These are phyloP conservation scores for Lepidium aucheri DNA, from an alignment of 345 rosid genomes.

Conservation along the genomic window DNA sequence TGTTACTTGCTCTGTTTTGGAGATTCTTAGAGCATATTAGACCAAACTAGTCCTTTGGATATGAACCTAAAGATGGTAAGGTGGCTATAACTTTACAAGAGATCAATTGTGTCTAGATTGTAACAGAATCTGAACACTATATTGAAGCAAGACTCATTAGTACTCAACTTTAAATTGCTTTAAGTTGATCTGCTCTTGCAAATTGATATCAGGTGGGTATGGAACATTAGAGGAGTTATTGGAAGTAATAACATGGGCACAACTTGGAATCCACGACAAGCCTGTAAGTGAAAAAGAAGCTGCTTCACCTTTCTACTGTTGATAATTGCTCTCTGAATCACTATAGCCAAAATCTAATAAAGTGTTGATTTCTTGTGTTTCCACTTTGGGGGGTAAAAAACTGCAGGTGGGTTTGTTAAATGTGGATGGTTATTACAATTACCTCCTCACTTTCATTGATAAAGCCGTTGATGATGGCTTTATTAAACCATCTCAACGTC, in stretches of 20 bases:
- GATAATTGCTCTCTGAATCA: conserved; percentile 1
- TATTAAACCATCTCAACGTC: conserved; percentile 75
- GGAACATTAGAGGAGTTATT: conserved; percentile 86
- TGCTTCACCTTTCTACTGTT: conserved; percentile 11
- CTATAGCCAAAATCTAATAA: not conserved
- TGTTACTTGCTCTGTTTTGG: not conserved
- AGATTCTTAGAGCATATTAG: not conserved
- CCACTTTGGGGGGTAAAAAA: not conserved
- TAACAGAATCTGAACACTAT: too few species aligned
- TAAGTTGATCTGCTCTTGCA: not conserved
- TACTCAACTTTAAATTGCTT: not conserved
- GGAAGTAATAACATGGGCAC: conserved; percentile 94
- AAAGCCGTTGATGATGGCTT: conserved; percentile 99
- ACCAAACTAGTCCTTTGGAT: not conserved
- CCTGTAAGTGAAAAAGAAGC: conserved; percentile 43
- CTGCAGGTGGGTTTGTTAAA: conserved; percentile 90
- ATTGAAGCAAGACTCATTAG: not conserved
- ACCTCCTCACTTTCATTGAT: conserved; percentile 73
- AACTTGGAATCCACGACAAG: conserved; percentile 90
- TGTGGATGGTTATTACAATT: conserved; percentile 90
- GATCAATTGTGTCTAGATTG: too few species aligned
- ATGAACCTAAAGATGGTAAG: not conserved
- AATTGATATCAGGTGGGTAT: conserved; percentile 66
- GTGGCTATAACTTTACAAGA: too few species aligned
- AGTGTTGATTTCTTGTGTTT: conserved; percentile 3